These are phyloP conservation scores for Aspergillus tanneri DNA, from an alignment of 2,329 filamentous ascomycete genomes.

Conservation along the genomic window DNA sequence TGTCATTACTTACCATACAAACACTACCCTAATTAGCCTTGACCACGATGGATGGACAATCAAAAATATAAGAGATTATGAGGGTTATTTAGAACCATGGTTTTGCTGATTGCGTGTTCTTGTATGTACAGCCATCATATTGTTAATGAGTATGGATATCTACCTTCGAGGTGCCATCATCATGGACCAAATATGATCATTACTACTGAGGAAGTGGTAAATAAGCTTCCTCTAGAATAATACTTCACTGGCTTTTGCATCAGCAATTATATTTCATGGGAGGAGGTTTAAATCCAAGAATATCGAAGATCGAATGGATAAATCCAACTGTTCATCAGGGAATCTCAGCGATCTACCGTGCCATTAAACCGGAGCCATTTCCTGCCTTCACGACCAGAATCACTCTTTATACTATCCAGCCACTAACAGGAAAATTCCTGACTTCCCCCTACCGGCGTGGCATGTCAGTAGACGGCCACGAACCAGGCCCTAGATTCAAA, in stretches of 20 bases:
- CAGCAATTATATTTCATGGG: conserved; percentile 49
- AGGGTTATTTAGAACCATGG: no score
- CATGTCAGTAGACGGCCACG: no score
- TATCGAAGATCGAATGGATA: conserved; percentile 46
- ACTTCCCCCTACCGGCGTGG: conserved; percentile 42
- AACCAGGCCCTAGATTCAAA: no score
- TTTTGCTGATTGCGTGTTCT: no score
- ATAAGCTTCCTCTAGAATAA: conserved; percentile 48
- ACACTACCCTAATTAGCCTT: no score
- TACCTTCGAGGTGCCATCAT: conserved; percentile 54
- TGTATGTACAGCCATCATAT: no score
- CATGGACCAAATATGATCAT: conserved; percentile 52
- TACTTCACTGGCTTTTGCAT: conserved; percentile 48
- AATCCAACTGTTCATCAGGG: conserved; percentile 51
- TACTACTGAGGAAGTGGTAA: conserved; percentile 48
- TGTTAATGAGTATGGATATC: no score
- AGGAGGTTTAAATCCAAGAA: conserved; percentile 51
- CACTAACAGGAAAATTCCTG: conserved; percentile 49
- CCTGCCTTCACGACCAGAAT: conserved; percentile 47
- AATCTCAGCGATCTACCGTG: conserved; percentile 41
- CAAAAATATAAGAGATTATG: no score
- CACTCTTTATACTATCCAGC: conserved; percentile 44
- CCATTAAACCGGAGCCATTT: conserved; percentile 44
- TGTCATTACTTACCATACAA: background rate
- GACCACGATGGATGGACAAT: no score